Conservation (phyloP, 768 basidiomycete genomes). For the Pulveroboletus sp. region DNA sequence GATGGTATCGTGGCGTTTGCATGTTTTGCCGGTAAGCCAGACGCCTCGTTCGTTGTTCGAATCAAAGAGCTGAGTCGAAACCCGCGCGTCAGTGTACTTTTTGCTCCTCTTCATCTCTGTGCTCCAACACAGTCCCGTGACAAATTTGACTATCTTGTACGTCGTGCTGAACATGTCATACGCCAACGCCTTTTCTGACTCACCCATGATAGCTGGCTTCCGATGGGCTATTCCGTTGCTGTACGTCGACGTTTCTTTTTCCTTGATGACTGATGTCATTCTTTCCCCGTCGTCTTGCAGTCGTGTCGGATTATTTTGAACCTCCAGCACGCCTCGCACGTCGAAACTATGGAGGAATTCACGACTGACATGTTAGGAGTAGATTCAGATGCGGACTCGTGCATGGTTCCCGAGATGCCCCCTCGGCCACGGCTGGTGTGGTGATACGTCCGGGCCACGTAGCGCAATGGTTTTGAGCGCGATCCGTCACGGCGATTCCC, state of each 20-base stretch:
- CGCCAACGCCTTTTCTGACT: not conserved
- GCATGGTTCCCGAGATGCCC: constrained; percentile 2
- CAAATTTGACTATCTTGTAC: constrained; percentile 14
- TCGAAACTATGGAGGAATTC: not conserved
- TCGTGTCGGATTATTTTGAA: constrained; percentile 19
- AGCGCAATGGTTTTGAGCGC: no score
- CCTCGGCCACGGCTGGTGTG: not conserved
- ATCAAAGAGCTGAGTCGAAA: not conserved
- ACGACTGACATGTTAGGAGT: constrained; percentile 18
- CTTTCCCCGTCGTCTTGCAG: not conserved
- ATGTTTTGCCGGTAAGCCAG: constrained; percentile 13
- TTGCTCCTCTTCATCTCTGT: not conserved
- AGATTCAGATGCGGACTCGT: constrained; percentile 15
- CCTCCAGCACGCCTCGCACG: not conserved
- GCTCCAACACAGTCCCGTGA: constrained; percentile 1
- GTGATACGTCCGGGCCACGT: no score
- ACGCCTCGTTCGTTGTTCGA: not conserved
- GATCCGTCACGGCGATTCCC: no score
- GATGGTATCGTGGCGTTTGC: constrained; percentile 18
- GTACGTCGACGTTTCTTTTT: constrained; percentile 11
- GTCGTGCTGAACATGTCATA: not conserved
- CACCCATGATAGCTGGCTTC: constrained; percentile 15
- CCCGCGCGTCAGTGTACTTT: constrained; percentile 11
- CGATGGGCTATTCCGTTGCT: constrained; percentile 13
- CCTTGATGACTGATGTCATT: not conserved